Evolutionary conservation across 805 yeast species (phyloP).

Genomic region (Saccharomycopsis oosterbeekiorum): DNA sequence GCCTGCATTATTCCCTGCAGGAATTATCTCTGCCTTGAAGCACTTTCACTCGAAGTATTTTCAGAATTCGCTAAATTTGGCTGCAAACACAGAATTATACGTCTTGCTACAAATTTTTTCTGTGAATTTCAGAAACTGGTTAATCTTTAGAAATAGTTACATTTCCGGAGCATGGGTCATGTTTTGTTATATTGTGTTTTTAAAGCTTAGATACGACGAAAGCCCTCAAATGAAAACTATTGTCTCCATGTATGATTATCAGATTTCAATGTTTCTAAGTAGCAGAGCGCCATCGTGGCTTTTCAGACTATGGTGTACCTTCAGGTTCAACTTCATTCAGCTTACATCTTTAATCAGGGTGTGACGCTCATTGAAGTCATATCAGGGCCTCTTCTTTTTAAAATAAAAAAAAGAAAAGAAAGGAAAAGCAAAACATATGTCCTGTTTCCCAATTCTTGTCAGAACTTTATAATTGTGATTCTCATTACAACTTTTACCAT

Average conservation of each 20-base stretch:
- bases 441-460: not conserved
- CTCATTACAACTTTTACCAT: not conserved
- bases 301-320: conserved; percentile 11
- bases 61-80: conserved; percentile 33
- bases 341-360: not conserved
- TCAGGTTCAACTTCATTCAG: conserved; percentile 5
- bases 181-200: conserved; percentile 39
- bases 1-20: not conserved
- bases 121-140: conserved; percentile 34
- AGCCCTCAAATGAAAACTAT: conserved; percentile 44
- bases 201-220: conserved; percentile 51
- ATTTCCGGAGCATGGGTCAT: conserved; percentile 24
- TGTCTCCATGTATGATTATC: conserved; percentile 36
- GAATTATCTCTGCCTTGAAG: conserved; percentile 25
- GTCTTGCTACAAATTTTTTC: conserved; percentile 30
- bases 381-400: not conserved
- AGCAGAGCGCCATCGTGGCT: conserved; percentile 29
- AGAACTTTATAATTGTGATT: too few relatives aligned
- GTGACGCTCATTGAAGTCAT: not conserved
- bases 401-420: too few relatives aligned
- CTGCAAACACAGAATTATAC: conserved; percentile 39
- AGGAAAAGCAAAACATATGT: not conserved
- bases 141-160: conserved; percentile 22
- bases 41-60: conserved; percentile 31
- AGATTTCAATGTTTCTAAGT: conserved; percentile 29